These are phyloP conservation scores for Colletotrichum costaricense DNA, from an alignment of 2,329 filamentous ascomycete genomes.

Conservation along the genomic window DNA sequence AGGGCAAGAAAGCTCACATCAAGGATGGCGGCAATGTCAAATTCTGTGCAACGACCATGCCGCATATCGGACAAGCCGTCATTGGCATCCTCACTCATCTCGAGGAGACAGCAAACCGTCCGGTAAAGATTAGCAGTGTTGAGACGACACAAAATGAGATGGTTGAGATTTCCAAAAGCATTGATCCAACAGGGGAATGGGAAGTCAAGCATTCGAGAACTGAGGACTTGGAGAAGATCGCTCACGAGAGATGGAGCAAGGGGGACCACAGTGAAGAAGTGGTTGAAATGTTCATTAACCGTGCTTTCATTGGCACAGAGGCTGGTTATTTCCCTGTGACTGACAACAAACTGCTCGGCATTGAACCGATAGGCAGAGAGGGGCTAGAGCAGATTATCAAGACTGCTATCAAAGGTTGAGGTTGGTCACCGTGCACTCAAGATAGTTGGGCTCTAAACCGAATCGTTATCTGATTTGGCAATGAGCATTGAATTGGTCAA, in stretches of 20 bases:
- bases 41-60: conserved; percentile 60
- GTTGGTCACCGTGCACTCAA: too few species aligned
- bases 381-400: conserved; percentile 21
- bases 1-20: conserved; percentile 49
- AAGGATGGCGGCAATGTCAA: conserved; percentile 59
- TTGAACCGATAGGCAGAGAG: conserved; percentile 11
- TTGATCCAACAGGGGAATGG: conserved; percentile 7
- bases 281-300: conserved; percentile 24
- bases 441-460: too few species aligned
- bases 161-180: conserved; percentile 45
- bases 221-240: conserved; percentile 20
- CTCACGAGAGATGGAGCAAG: conserved; percentile 2
- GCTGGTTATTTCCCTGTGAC: conserved; percentile 15
- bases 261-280: conserved; percentile 24
- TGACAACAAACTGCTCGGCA: conserved; percentile 19
- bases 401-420: conserved; percentile 9
- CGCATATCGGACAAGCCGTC: conserved; percentile 59
- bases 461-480: too few species aligned
- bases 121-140: conserved; percentile 64
- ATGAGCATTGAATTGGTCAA: too few species aligned
- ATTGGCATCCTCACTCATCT: conserved; percentile 57
- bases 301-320: conserved; percentile 21
- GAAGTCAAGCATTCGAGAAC: conserved; percentile 17
- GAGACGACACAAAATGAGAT: conserved; percentile 63
- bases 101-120: conserved; percentile 62